phyloP scores from a whole-genome alignment of 352 stramenopile genomes.

The Thraustochytrium striatum region DNA sequence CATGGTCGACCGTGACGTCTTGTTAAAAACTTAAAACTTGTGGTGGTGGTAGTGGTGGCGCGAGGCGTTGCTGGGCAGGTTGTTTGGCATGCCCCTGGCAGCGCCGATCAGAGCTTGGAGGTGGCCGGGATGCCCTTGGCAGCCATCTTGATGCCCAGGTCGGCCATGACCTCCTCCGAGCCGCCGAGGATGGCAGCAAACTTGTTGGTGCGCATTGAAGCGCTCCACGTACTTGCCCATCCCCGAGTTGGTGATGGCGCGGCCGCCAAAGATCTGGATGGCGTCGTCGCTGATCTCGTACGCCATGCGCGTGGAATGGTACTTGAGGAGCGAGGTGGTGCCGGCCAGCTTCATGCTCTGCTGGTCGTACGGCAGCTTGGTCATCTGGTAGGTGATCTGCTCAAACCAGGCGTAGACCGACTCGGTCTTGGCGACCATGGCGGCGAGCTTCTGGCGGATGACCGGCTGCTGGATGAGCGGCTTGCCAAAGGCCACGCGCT shows the following conservation, averaged over 20 bases:
- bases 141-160: slow-evolving; percentile 20
- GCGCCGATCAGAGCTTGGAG: neutral
- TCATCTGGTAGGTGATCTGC: slow-evolving; percentile 41
- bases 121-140: slow-evolving; percentile 12
- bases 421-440: slow-evolving; percentile 43
- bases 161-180: slow-evolving; percentile 32
- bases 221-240: slow-evolving; percentile 50
- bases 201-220: slow-evolving; percentile 48
- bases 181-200: slow-evolving; percentile 44
- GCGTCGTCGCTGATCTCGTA: slow-evolving; percentile 31
- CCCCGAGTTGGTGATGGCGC: slow-evolving; percentile 39
- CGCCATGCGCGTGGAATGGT: slow-evolving; percentile 27
- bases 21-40: too few species aligned
- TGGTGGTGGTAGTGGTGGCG: too few species aligned
- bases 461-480: slow-evolving; percentile 40
- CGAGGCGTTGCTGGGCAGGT: too few species aligned
- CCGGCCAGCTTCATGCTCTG: slow-evolving; percentile 37
- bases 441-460: slow-evolving; percentile 31
- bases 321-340: slow-evolving; percentile 45
- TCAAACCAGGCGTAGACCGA: slow-evolving; percentile 36
- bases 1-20: too few species aligned
- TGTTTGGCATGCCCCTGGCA: too few species aligned
- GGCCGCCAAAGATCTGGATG: slow-evolving; percentile 49
- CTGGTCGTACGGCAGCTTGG: slow-evolving; percentile 46
- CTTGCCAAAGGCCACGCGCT: slow-evolving; percentile 49